Percentiles rank a stretch among this genome's conserved stretches.
phyloP scores from a whole-genome alignment of 805 yeast genomes.

The Ogataea zsoltii region DNA sequence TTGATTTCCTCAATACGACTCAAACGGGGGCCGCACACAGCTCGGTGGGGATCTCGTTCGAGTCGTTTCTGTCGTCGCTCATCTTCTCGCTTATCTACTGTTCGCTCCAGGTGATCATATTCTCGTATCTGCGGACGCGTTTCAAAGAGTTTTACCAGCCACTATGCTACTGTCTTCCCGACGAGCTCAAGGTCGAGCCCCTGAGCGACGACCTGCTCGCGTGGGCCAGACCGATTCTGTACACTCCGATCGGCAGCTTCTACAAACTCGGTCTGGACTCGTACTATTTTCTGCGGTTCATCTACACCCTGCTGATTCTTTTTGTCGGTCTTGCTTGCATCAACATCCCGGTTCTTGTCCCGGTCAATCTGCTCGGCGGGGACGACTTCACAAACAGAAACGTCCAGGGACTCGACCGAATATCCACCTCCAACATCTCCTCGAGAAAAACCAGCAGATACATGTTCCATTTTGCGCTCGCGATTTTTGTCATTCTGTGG shows the following conservation, averaged over 20 bases:
- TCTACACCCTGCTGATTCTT: constrained; percentile 50
- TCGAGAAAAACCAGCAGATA: constrained; percentile 48
- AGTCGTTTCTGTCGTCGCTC: constrained; percentile 56
- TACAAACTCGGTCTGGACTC: constrained; percentile 67
- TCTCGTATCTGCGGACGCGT: constrained; percentile 38
- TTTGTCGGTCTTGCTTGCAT: constrained; percentile 54
- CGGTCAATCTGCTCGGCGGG: constrained; percentile 56
- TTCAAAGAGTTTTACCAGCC: constrained; percentile 56
- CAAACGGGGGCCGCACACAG: constrained; percentile 23
- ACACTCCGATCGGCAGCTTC: constrained; percentile 43
- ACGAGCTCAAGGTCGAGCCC: constrained; percentile 38
- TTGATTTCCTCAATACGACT: constrained; percentile 26
- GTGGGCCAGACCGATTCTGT: constrained; percentile 52
- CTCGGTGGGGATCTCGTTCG: constrained; percentile 54
- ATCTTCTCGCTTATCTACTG: constrained; percentile 55
- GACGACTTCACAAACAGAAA: constrained; percentile 14
- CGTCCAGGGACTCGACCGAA: constrained; percentile 56
- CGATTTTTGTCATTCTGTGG: constrained; percentile 52
- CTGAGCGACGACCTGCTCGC: constrained; percentile 46
- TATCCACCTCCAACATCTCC: constrained; percentile 73
- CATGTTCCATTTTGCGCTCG: constrained; percentile 63
- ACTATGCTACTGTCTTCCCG: constrained; percentile 45
- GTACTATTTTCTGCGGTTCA: constrained; percentile 66
- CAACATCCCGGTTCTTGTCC: constrained; percentile 60
- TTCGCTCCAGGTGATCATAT: constrained; percentile 47